phyloP scores from a whole-genome alignment of 805 yeast species.

The Yarrowia deformans region DNA sequence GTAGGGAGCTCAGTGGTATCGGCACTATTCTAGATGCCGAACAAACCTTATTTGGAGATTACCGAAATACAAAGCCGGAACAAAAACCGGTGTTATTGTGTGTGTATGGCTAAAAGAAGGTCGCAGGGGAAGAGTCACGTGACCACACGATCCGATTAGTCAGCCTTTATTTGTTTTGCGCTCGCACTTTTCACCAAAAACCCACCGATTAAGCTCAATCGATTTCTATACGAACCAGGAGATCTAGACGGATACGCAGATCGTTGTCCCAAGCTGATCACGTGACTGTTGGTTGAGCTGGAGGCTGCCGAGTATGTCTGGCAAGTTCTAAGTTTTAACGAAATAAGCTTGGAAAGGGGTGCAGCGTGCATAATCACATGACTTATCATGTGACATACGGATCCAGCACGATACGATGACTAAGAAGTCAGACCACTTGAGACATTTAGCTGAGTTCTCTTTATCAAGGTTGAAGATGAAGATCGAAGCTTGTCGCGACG shows the following conservation, averaged over 20 bases:
- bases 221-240: background rate
- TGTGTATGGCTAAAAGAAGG: no score
- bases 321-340: no score
- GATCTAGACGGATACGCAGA: background rate
- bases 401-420: background rate
- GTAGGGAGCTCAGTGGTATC: background rate
- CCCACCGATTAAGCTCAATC: no score
- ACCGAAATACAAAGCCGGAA: no score
- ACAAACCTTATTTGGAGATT: background rate
- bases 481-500: background rate
- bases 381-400: no score
- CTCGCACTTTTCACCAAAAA: no score
- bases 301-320: background rate
- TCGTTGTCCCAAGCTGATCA: background rate
- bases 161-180: no score
- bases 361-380: no score
- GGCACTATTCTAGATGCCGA: slow-evolving; percentile 9
- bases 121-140: no score
- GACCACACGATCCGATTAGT: background rate
- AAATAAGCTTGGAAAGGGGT: no score
- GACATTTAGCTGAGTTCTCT: slow-evolving; percentile 1
- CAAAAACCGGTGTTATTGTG: no score
- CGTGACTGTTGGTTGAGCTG: background rate
- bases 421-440: background rate
- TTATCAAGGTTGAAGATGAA: background rate